phyloP scores from a whole-genome alignment of 805 yeast genomes.

The Candida yuanshanica region DNA sequence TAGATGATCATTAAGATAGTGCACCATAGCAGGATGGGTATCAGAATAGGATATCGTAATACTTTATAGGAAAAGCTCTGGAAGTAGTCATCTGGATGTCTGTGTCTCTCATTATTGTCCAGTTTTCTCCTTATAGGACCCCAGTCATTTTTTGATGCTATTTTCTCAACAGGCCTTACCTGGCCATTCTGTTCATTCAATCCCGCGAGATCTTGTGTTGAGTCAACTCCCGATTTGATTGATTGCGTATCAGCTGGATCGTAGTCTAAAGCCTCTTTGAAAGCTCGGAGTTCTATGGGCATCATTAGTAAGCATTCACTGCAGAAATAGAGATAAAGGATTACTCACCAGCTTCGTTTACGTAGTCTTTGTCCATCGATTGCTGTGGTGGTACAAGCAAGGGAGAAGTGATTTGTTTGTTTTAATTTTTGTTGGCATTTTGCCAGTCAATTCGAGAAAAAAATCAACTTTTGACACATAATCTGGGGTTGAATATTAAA shows the following conservation, averaged over 20 bases:
- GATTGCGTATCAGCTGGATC: constrained; percentile 13
- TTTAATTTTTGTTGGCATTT: too few relatives aligned
- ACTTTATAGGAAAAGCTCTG: constrained; percentile 40
- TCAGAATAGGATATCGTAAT: constrained; percentile 61
- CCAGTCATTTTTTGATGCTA: constrained; percentile 43
- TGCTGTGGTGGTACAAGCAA: too few relatives aligned
- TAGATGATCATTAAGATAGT: constrained; percentile 43
- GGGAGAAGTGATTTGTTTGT: too few relatives aligned
- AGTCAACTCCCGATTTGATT: constrained; percentile 1
- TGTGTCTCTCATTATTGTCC: constrained; percentile 6
- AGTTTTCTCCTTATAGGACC: constrained; percentile 32
- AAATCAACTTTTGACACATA: too few relatives aligned
- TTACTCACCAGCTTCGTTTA: constrained; percentile 27
- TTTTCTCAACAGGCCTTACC: constrained; percentile 24
- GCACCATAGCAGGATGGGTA: constrained; percentile 51
- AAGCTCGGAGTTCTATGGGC: constrained; percentile 28
- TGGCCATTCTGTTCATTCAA: not conserved
- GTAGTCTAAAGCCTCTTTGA: constrained; percentile 31
- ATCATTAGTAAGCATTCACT: not conserved
- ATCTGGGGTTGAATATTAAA: too few relatives aligned
- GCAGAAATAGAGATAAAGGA: constrained; percentile 15
- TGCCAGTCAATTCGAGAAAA: too few relatives aligned
- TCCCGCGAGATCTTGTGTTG: constrained; percentile 8
- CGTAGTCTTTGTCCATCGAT: constrained; percentile 27
- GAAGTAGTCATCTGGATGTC: constrained; percentile 21